phyloP scores from a whole-genome alignment of 2,329 filamentous ascomycete species.

The Neofusicoccum ribis region DNA sequence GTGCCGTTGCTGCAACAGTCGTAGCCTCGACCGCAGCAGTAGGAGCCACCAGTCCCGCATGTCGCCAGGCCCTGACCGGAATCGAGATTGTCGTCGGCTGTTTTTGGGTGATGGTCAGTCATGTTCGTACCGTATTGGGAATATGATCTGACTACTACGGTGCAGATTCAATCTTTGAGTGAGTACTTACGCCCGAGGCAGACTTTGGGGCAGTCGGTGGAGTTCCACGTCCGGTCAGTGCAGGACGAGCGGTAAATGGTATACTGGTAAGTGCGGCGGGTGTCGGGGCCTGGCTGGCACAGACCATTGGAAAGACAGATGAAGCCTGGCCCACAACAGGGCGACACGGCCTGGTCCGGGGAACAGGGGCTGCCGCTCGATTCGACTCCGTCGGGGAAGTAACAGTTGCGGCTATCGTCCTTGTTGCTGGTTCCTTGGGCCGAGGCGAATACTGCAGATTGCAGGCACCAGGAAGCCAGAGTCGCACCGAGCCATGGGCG shows the following conservation, averaged over 20 bases:
- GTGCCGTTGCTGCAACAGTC: constrained; percentile 26
- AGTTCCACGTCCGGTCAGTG: constrained; percentile 27
- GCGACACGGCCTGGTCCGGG: constrained; percentile 23
- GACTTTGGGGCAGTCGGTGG: constrained; percentile 25
- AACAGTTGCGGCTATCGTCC: constrained; percentile 23
- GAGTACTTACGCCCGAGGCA: constrained; percentile 25
- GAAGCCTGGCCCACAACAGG: constrained; percentile 29
- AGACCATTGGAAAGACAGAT: constrained; percentile 28
- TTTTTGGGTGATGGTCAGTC: constrained; percentile 10
- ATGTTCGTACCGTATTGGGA: neutral
- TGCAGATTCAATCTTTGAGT: neutral
- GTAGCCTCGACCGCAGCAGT: constrained; percentile 24
- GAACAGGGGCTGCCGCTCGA: constrained; percentile 25
- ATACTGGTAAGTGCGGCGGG: constrained; percentile 22
- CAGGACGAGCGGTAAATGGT: constrained; percentile 27
- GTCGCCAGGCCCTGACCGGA: constrained; percentile 25
- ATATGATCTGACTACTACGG: no score
- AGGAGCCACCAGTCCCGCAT: constrained; percentile 23
- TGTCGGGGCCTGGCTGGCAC: constrained; percentile 25
- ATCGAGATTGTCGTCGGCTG: constrained; percentile 21
- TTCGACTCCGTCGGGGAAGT: constrained; percentile 25
- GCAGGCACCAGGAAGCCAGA: neutral
- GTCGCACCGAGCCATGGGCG: neutral
- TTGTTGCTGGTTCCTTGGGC: constrained; percentile 10
- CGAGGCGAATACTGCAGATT: neutral